Base-by-base conservation (phyloP, 129 eudicot genomes). In the Erigeron canadensis region DNA sequence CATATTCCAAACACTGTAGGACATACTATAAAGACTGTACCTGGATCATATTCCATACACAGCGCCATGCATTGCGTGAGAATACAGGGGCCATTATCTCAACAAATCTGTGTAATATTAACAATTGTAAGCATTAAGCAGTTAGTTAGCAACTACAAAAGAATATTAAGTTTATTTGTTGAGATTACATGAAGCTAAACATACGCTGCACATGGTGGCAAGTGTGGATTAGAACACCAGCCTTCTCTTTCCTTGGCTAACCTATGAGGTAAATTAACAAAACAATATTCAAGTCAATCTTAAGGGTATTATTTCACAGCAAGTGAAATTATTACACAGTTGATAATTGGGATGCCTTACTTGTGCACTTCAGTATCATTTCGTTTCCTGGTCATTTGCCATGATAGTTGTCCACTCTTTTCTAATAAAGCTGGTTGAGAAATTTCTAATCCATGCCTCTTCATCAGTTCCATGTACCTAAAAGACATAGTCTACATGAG, bases 191-290 rank as follows among this genome's bases (percentile, higher is more conserved):
- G 44, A 61, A 57, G 40, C 65, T n/a, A 12, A 64, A 78, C 96
- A 61, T 91, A 91, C 97, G 88, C 97, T 42, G 96, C 95, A 76
- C 97, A 91, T 5, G 97, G 97, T 41, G 97, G 97, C 79, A 82
- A 76, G 65, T 84, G 88, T 51, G 92, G 92, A 68, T 88, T 85
- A 18, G 66, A 22, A 74, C 97, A 91, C 95, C 97, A 86, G 54
- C 95, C 87, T 3, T 88, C 86, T 74, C 84, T 85, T 82, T 91
- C 97, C 75, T 77, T 84, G n/a, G 95, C 84, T 38, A 62, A 62
- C 74, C 95, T 91, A 77, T 51, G 45, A 57, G 71, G 68, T 72
- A 42, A 54, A 34, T 47, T 60, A n/a, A 61, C 7, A 19, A 9
- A 34, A 16, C 22, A 73, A 34, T 57, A 60, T 23, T 5, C 63